Evolutionary conservation across 148 eudicot genomes (phyloP), one percentile per base, ranked within the genome.

Genomic region (Linanthus parryae): DNA sequence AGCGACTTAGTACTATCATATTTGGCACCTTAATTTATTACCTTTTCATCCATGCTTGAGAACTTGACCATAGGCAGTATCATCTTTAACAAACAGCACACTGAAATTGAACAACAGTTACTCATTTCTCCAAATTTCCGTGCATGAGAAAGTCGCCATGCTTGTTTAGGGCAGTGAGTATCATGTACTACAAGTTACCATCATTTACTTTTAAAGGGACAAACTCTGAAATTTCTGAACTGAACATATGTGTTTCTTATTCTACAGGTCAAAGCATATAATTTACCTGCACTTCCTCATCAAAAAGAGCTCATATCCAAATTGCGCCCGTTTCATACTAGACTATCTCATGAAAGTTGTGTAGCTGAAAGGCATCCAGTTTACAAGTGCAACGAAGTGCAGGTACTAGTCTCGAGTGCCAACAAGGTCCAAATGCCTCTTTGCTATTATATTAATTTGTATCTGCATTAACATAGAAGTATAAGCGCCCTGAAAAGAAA

Each of bases 271-370:
- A 87, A 69, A 64, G 49, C 61, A 58, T 78, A 87, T 61, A 52
- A 67, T 42, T 55, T 87, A 62, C 94, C 98, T 27, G 45, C 52
- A 55, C 89, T 92, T 71, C 98, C 98, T 34, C 73, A 73, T 36
- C 74, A 69, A 34, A 77, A 72, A 58, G 82, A 79, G 63, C 98
- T 92, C 44, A 46, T 61, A 17, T 64, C 75, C 3, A 77, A 79
- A 72, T 85, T 92, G 58, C 79, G 73, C 28, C 98, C 85, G 40
- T 63, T 84, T 54, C 81, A 79, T 65, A 62, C 84, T 54, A 70
- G 59, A 51, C 28, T 92, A 57, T 68, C 81, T 25, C 30, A 73
- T 79, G 76, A 81, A 65, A 46, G 23, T 19, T 56, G 66, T 44
- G 49, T 52, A 43, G 85, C 94, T 37, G 59, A 72, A 63, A 81